These are phyloP conservation scores for Aspergillus pseudoviridinutans DNA, from an alignment of 2,329 filamentous ascomycete species.

Conservation along the genomic window DNA sequence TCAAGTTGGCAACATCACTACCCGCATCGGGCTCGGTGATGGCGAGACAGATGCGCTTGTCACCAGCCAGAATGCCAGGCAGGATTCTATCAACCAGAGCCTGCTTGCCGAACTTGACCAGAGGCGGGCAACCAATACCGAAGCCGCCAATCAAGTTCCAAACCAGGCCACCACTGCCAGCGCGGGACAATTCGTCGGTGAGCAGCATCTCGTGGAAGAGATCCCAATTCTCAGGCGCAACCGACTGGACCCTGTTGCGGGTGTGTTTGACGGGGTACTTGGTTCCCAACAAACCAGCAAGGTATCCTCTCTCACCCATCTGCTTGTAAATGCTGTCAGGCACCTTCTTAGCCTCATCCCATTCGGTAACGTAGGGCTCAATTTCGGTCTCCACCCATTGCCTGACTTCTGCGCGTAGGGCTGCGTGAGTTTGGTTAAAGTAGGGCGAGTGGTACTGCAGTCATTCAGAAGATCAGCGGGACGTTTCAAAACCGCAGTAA, in stretches of 20 bases:
- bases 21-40: slow-evolving; percentile 97
- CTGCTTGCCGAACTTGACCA: slow-evolving; percentile 89
- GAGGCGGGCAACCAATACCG: slow-evolving; percentile 86
- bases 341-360: slow-evolving; percentile 92
- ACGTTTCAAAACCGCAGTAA: not conserved
- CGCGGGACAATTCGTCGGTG: slow-evolving; percentile 88
- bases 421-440: slow-evolving; percentile 90
- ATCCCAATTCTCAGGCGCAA: slow-evolving; percentile 88
- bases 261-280: slow-evolving; percentile 72
- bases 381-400: slow-evolving; percentile 87
- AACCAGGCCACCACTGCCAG: slow-evolving; percentile 85
- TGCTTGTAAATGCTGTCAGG: slow-evolving; percentile 89
- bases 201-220: slow-evolving; percentile 96
- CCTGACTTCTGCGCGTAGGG: slow-evolving; percentile 83
- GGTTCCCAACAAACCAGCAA: slow-evolving; percentile 82
- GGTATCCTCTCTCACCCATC: slow-evolving; percentile 88
- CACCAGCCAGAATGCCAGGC: slow-evolving; percentile 80
- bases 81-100: slow-evolving; percentile 79
- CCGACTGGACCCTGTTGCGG: slow-evolving; percentile 67
- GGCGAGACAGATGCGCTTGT: slow-evolving; percentile 96
- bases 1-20: slow-evolving; percentile 90
- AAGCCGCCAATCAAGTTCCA: slow-evolving; percentile 98
- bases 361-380: slow-evolving; percentile 88
- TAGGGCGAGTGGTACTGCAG: slow-evolving; percentile 88
- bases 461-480: slow-evolving; percentile 8